A percentile compares a stretch with the other conserved stretches of the same genome.
phyloP scores from a whole-genome alignment of 2,329 filamentous ascomycete species.

The Neopestalotiopsis sp. region DNA sequence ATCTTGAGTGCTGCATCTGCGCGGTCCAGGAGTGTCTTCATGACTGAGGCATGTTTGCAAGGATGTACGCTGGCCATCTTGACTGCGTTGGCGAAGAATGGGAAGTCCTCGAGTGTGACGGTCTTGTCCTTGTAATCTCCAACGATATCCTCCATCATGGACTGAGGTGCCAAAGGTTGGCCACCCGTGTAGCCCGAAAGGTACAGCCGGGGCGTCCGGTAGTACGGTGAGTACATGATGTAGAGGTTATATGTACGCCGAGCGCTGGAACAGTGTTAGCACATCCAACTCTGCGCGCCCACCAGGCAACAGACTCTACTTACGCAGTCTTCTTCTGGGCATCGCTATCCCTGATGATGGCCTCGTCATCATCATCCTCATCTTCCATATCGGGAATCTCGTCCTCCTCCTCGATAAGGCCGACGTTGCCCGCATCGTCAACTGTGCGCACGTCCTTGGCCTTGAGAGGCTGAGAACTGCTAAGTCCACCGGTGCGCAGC shows the following conservation, averaged over 20 bases:
- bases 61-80: constrained; percentile 98
- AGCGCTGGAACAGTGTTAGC: constrained; percentile 57
- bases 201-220: constrained; percentile 93
- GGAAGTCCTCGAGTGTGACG: constrained; percentile 96
- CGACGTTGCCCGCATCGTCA: constrained; percentile 86
- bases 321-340: constrained; percentile 54
- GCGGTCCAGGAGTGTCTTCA: constrained; percentile 96
- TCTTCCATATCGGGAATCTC: constrained; percentile 99
- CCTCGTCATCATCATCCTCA: constrained; percentile 93
- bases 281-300: constrained; percentile 19
- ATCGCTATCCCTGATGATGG: constrained; percentile 83
- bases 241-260: constrained; percentile 96
- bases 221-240: constrained; percentile 97
- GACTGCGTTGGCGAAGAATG: constrained; percentile 87
- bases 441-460: constrained; percentile 84
- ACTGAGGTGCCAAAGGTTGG: constrained; percentile 79
- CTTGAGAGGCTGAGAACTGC: constrained; percentile 76
- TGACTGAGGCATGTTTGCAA: constrained; percentile 95
- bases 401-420: constrained; percentile 75
- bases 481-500: constrained; percentile 84
- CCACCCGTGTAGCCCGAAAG: constrained; percentile 88
- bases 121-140: constrained; percentile 99
- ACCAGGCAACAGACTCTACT: constrained; percentile 21
- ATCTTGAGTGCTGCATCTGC: constrained; percentile 93
- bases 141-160: constrained; percentile 97